These are phyloP conservation scores for Apophysomyces trapeziformis DNA, from an alignment of 371 early-diverging fungal species.

Conservation along the genomic window DNA sequence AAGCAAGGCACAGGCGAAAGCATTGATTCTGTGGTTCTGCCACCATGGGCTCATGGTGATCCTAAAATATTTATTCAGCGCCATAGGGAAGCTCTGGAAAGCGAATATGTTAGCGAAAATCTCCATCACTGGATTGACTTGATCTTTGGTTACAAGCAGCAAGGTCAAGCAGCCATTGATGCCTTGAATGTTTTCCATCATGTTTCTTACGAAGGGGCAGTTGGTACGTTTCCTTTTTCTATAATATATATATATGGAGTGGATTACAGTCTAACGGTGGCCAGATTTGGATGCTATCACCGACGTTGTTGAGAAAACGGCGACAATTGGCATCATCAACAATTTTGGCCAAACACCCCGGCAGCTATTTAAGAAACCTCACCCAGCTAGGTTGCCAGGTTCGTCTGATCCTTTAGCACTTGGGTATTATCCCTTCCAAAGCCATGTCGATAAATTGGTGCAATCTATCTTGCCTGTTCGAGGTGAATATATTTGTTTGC, in stretches of 20 bases:
- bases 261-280: not conserved
- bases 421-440: conserved; percentile 54
- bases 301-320: conserved; percentile 88
- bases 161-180: conserved; percentile 79
- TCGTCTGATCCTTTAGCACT: conserved; percentile 40
- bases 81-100: conserved; percentile 91
- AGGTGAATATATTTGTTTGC: conserved; percentile 35
- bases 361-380: conserved; percentile 83
- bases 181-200: conserved; percentile 91
- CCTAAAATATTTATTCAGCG: conserved; percentile 87
- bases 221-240: conserved; percentile 43
- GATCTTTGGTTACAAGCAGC: conserved; percentile 90
- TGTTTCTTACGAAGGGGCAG: conserved; percentile 91
- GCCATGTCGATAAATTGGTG: conserved; percentile 57
- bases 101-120: conserved; percentile 84
- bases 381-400: conserved; percentile 57
- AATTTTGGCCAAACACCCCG: conserved; percentile 96
- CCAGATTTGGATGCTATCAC: conserved; percentile 80
- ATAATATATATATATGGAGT: not conserved
- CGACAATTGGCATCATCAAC: conserved; percentile 91
- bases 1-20: conserved; percentile 77
- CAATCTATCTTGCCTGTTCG: conserved; percentile 60
- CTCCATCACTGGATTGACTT: conserved; percentile 92
- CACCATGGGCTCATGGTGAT: conserved; percentile 87
- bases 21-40: conserved; percentile 77